These are phyloP conservation scores for Malassezia brasiliensis DNA, from an alignment of 1,284 basidiomycete species.

Conservation along the genomic window DNA sequence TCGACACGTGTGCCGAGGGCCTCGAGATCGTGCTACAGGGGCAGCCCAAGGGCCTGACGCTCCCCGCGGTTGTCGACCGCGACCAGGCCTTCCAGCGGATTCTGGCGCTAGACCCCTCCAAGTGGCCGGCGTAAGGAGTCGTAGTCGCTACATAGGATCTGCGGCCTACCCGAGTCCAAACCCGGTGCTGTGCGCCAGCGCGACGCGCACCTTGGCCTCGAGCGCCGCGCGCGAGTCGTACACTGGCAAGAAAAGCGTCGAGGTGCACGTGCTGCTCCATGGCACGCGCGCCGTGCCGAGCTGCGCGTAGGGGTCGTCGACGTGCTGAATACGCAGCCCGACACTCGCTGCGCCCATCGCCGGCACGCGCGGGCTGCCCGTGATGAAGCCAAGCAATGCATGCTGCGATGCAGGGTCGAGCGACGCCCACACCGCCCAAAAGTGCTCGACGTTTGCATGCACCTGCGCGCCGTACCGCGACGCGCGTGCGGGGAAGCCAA, in stretches of 20 bases:
- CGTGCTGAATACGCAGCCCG: conserved; percentile 27
- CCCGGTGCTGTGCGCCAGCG: conserved; percentile 28
- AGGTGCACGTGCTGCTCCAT: conserved; percentile 34
- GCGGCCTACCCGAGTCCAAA: conserved; percentile 22
- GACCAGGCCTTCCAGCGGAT: conserved; percentile 14
- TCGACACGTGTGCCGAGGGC: conserved; percentile 13
- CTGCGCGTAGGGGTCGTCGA: conserved; percentile 5
- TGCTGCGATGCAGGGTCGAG: conserved; percentile 19
- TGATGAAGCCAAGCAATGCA: conserved; percentile 31
- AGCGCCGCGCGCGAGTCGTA: conserved; percentile 17
- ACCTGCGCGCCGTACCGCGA: conserved; percentile 1
- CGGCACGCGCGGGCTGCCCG: conserved; percentile 29
- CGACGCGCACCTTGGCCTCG: conserved; percentile 22
- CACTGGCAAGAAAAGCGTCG: conserved; percentile 28
- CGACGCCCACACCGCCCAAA: conserved; percentile 24
- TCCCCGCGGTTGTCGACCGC: conserved; percentile 10
- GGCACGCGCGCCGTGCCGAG: conserved; percentile 22
- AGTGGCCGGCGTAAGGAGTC: background rate
- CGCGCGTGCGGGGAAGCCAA: conserved; percentile 9
- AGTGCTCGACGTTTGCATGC: conserved; percentile 9
- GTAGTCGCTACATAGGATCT: too few species aligned
- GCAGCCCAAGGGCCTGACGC: background rate
- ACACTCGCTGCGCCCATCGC: conserved; percentile 23
- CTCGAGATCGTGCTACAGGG: conserved; percentile 11
- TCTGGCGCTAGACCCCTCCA: conserved; percentile 3